Conservation (phyloP, 148 eudicot genomes). For the Beta vulgaris region DNA sequence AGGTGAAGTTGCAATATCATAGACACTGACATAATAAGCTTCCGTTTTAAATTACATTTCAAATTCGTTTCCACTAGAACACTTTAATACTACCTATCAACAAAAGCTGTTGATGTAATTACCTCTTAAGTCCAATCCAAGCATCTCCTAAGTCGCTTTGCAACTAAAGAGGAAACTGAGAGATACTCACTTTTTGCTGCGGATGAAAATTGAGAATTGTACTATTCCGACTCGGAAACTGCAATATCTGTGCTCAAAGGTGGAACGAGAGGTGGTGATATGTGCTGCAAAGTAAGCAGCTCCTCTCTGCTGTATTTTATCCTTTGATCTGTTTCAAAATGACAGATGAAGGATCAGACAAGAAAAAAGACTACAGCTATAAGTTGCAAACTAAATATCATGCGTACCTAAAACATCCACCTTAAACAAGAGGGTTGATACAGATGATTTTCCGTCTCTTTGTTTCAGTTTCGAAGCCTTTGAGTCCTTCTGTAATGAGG, state of each 20-base stretch:
- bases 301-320: slow-evolving; percentile 74
- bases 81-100: no score
- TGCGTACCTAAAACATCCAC: slow-evolving; percentile 45
- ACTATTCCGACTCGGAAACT: background rate
- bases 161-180: no score
- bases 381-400: background rate
- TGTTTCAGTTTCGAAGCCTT: slow-evolving; percentile 32
- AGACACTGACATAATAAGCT: no score
- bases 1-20: no score
- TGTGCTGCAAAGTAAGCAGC: slow-evolving; percentile 63
- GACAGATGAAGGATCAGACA: background rate
- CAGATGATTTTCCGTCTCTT: slow-evolving; percentile 29
- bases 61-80: no score
- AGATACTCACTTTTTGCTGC: no score
- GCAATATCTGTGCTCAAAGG: slow-evolving; percentile 26
- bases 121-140: no score
- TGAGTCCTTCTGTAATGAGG: slow-evolving; percentile 28
- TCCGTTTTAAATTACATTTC: no score
- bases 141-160: no score
- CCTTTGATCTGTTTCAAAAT: slow-evolving; percentile 69
- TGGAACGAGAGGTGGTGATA: slow-evolving; percentile 29
- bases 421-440: slow-evolving; percentile 31
- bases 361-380: background rate
- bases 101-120: no score
- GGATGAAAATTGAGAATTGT: background rate